These are phyloP conservation scores for Stipa capillata DNA, from an alignment of 176 grass and related monocot species.

Conservation along the genomic window DNA sequence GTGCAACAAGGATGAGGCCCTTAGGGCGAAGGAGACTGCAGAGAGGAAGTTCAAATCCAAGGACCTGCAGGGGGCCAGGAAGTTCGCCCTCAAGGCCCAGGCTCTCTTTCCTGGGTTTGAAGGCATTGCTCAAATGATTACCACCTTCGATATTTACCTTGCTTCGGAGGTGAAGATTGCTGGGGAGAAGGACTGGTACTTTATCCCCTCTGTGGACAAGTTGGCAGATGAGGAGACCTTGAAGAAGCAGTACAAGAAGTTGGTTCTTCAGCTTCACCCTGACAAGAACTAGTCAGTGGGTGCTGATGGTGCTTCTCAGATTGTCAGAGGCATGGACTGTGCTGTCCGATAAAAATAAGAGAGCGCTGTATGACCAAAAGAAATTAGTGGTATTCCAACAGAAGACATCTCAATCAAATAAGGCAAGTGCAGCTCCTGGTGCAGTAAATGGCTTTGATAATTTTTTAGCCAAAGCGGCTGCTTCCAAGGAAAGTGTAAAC, in stretches of 20 bases:
- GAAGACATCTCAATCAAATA: neutral
- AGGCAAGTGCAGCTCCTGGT: slow-evolving; percentile 3
- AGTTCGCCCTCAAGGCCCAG: slow-evolving; percentile 30
- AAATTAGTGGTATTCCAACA: slow-evolving; percentile 2
- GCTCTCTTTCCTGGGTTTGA: slow-evolving; percentile 28
- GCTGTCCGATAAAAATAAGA: slow-evolving; percentile 31
- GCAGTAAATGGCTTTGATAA: slow-evolving; percentile 8
- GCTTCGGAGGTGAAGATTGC: slow-evolving; percentile 15
- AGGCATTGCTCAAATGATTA: slow-evolving; percentile 30
- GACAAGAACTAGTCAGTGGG: slow-evolving; percentile 36
- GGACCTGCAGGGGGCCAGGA: slow-evolving; percentile 37
- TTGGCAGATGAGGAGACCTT: slow-evolving; percentile 5
- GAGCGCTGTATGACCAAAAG: slow-evolving; percentile 16
- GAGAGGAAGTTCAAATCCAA: slow-evolving; percentile 24
- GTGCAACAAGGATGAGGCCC: slow-evolving; percentile 37
- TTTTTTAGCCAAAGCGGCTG: neutral
- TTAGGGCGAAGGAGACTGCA: slow-evolving; percentile 30
- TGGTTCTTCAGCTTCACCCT: slow-evolving; percentile 20
- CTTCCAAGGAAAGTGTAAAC: neutral
- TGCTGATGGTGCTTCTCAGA: slow-evolving; percentile 29
- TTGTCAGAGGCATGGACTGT: slow-evolving; percentile 26
- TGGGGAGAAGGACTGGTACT: slow-evolving; percentile 32
- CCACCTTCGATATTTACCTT: slow-evolving; percentile 33
- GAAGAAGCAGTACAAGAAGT: slow-evolving; percentile 13
- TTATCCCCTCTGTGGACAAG: slow-evolving; percentile 21